Evolutionary conservation across 257 asterid species (phyloP).

Genomic region (Nicotiana undulata): DNA sequence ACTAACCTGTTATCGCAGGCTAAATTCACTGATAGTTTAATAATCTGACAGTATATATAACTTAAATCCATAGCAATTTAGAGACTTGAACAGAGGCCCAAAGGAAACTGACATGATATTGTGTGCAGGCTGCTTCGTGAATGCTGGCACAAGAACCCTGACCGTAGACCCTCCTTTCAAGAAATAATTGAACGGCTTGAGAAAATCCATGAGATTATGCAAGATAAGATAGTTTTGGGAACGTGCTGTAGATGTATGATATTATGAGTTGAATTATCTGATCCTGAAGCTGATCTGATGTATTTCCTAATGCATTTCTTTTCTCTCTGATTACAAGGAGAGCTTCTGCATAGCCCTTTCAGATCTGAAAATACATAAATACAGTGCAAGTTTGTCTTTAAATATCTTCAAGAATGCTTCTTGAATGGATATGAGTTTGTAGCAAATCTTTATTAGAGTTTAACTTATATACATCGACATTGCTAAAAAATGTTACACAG

Average conservation of each 20-base stretch:
- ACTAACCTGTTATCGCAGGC: not conserved
- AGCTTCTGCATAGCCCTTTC: not conserved
- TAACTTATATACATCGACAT: not conserved
- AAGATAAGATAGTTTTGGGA: constrained; percentile 17
- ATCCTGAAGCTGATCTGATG: not conserved
- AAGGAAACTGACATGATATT: not conserved
- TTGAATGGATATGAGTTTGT: not conserved
- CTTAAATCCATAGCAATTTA: not conserved
- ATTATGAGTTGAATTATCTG: constrained; percentile 15
- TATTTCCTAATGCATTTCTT: not conserved
- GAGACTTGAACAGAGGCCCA: not conserved
- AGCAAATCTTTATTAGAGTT: not conserved
- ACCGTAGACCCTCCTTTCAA: constrained; percentile 44
- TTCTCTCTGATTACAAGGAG: not conserved
- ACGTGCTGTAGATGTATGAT: constrained; percentile 32
- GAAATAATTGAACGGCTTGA: constrained; percentile 44
- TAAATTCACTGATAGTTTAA: not conserved
- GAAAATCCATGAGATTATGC: constrained; percentile 32
- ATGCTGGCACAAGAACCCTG: constrained; percentile 61
- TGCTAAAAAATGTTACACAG: not conserved
- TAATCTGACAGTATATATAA: not conserved
- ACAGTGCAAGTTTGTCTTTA: not conserved
- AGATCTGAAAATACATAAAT: not conserved
- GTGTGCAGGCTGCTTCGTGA: constrained; percentile 45
- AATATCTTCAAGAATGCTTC: not conserved